Evolutionary conservation across 2,329 filamentous ascomycete species (phyloP), one percentile per base, ranked within the genome.

Genomic region (Monilinia laxa): DNA sequence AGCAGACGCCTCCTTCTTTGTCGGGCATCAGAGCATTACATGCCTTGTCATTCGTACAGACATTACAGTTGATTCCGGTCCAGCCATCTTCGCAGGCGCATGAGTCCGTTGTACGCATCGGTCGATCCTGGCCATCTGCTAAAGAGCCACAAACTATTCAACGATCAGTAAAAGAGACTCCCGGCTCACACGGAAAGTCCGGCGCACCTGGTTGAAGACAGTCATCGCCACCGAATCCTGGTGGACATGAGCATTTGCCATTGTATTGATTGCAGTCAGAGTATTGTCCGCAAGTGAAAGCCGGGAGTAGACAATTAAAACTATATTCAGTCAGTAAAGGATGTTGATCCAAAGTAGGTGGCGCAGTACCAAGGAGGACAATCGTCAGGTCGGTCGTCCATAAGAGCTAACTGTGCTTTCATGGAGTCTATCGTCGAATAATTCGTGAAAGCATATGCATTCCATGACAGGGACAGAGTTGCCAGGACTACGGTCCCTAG

Each of bases 31-130:
- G 82, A 45, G 91, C 88, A 76, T 95, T 87, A 76, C 95, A 99
- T 20, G 91, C 93, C 72, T 90, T 82, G 77, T 98, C 84, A 4
- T 88, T 87, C 68, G 90, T 88, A 79, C 95, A 99, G 66, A 99
- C 92, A 75, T 95, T 99, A 85, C 95, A 99, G 82, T 99, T 99
- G 80, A 99, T 94, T 70, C 95, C 95, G 52, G 86, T 86, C 95
- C 95, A 99, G 66, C 95, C 95, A 49, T 96, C 91, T 75, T 93
- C 90, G 78, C 95, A 99, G 53, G 92, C 81, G 80, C 95, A 99
- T 52, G 83, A 81, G 67, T 87, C 83, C 70, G 86, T 87, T 63
- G 87, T 81, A 75, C 95, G 87, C 76, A 91, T 88, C 28, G 89
- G 86, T 72, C 95, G 86, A 74, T 98, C 88, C 72, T 85, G 84